phyloP scores from a whole-genome alignment of 1,284 basidiomycete genomes.

The Tranzscheliella williamsii region DNA sequence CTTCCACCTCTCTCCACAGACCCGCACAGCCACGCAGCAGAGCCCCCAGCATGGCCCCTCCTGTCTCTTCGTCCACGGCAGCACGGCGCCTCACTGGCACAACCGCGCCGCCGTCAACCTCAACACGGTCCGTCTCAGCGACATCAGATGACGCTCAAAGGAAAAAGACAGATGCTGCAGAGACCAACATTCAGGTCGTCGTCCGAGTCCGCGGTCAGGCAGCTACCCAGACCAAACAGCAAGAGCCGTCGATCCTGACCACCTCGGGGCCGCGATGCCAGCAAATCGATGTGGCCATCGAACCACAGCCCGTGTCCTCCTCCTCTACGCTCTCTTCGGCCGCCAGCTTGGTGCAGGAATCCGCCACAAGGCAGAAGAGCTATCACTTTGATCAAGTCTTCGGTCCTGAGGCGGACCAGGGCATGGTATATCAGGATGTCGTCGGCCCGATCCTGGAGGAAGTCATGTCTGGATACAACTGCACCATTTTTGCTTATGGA shows the following conservation, averaged over 20 bases:
- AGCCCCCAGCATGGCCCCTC: conserved; percentile 34
- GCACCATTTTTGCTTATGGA: conserved; percentile 97
- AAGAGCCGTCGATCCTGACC: conserved; percentile 28
- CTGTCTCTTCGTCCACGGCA: conserved; percentile 14
- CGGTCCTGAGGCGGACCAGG: conserved; percentile 95
- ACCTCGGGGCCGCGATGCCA: conserved; percentile 49
- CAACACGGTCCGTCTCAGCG: conserved; percentile 5
- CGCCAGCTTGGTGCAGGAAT: conserved; percentile 28
- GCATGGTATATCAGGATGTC: conserved; percentile 89
- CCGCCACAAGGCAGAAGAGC: conserved; percentile 44
- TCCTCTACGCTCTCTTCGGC: conserved; percentile 18
- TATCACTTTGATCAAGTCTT: conserved; percentile 67
- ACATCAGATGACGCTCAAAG: conserved; percentile 7
- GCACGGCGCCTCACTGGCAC: neutral
- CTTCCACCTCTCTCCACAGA: conserved; percentile 18
- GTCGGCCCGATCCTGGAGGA: conserved; percentile 90
- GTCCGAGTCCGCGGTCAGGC: conserved; percentile 51
- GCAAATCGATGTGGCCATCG: conserved; percentile 48
- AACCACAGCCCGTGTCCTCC: conserved; percentile 37
- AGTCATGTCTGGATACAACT: conserved; percentile 93
- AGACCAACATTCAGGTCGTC: conserved; percentile 58
- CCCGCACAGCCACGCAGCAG: conserved; percentile 26
- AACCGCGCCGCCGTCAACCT: neutral
- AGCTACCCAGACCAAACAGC: conserved; percentile 25
- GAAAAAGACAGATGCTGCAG: conserved; percentile 20